Evolutionary conservation across 345 rosid species (phyloP).

Genomic region (Viola odorata): DNA sequence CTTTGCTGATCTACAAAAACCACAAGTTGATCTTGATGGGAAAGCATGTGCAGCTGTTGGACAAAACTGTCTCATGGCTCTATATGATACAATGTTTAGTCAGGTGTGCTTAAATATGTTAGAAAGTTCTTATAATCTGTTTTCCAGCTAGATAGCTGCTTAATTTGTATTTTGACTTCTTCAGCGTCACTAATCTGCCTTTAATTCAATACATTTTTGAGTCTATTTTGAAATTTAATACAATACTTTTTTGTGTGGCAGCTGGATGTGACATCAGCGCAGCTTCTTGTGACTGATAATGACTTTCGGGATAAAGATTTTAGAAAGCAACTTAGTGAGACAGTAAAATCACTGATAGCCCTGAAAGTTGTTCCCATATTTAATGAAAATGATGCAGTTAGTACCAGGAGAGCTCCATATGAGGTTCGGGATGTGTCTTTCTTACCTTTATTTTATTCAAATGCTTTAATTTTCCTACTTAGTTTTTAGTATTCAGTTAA

Average conservation of each 20-base stretch:
- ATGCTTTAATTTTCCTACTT: too few species aligned
- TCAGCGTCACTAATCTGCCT: background rate
- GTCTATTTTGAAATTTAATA: slow-evolving; percentile 4
- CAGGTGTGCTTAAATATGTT: slow-evolving; percentile 31
- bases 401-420: slow-evolving; percentile 97
- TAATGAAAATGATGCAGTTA: slow-evolving; percentile 97
- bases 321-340: slow-evolving; percentile 79
- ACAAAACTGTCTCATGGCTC: slow-evolving; percentile 93
- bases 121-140: background rate
- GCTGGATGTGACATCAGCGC: slow-evolving; percentile 98
- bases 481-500: too few species aligned
- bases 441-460: background rate
- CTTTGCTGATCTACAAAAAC: slow-evolving; percentile 96
- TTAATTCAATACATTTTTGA: background rate
- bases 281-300: slow-evolving; percentile 86
- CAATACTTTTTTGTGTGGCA: slow-evolving; percentile 21
- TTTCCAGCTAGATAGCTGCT: background rate
- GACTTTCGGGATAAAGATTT: slow-evolving; percentile 76
- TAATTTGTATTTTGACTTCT: background rate
- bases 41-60: slow-evolving; percentile 99
- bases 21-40: slow-evolving; percentile 84
- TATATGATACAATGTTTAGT: slow-evolving; percentile 80
- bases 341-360: slow-evolving; percentile 57
- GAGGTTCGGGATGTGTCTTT: slow-evolving; percentile 48
- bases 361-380: slow-evolving; percentile 82